Evolutionary conservation across 192 early-diverging fungal genomes (phyloP).

Genomic region (Coemansia pectinata): DNA sequence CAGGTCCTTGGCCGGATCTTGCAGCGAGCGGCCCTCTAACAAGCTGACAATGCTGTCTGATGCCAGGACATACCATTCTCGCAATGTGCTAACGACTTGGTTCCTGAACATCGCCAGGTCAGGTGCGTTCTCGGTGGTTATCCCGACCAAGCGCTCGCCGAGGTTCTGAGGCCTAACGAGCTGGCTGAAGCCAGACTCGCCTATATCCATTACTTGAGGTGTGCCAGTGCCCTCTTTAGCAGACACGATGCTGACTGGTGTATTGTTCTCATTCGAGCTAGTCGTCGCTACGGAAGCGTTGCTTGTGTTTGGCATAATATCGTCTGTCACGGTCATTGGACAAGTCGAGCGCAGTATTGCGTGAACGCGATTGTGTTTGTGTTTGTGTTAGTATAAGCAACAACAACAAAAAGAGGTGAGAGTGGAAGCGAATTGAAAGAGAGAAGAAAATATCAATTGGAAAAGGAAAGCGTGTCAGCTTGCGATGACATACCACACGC

Average conservation of each 20-base stretch:
- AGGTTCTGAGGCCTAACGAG: background rate
- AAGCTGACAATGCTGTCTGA: constrained; percentile 46
- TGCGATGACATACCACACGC: background rate
- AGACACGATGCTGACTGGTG: background rate
- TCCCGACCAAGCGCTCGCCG: background rate
- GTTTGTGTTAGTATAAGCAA: background rate
- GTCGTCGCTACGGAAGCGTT: background rate
- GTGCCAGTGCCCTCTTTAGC: background rate
- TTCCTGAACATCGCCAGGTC: constrained; percentile 18
- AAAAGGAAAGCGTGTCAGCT: too few relatives aligned
- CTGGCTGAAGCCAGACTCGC: background rate
- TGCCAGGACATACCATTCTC: constrained; percentile 51
- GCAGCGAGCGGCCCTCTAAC: constrained; percentile 42
- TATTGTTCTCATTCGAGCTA: background rate
- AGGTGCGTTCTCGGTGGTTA: background rate
- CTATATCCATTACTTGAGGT: background rate
- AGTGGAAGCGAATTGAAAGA: too few relatives aligned
- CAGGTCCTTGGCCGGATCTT: constrained; percentile 33
- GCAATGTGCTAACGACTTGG: constrained; percentile 49
- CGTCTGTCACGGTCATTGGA: background rate
- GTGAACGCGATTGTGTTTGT: background rate
- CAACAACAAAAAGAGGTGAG: background rate
- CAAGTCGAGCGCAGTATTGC: background rate
- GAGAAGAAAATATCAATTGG: too few relatives aligned
- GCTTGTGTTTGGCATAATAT: background rate